A percentile compares a stretch with the other conserved stretches of the same genome.
These are phyloP conservation scores for Hymenoscyphus repandus DNA, from an alignment of 2,329 filamentous ascomycete species.

Conservation along the genomic window DNA sequence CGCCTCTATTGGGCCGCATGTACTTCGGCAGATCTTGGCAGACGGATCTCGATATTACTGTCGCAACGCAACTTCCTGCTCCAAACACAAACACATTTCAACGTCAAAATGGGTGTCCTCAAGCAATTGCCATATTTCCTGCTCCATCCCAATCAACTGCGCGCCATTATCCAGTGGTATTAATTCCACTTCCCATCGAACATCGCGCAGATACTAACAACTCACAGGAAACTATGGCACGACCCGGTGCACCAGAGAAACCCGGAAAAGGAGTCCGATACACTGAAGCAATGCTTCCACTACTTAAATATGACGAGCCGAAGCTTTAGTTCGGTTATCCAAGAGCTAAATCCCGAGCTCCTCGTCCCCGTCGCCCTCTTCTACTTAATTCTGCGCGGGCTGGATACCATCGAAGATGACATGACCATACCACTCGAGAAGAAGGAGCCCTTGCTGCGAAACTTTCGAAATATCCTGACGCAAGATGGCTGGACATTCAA, in stretches of 20 bases:
- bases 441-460: constrained; percentile 81
- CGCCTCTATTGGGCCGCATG: no score
- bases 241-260: constrained; percentile 85
- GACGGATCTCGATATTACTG: not conserved
- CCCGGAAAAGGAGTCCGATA: constrained; percentile 65
- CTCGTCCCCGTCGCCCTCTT: constrained; percentile 85
- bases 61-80: not conserved
- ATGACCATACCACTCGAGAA: constrained; percentile 79
- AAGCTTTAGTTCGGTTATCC: constrained; percentile 88
- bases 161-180: not conserved
- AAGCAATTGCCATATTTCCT: constrained; percentile 62
- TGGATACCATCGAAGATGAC: constrained; percentile 99
- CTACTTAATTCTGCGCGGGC: constrained; percentile 84
- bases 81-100: not conserved
- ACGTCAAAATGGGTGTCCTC: constrained; percentile 46
- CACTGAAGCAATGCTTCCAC: constrained; percentile 77
- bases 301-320: constrained; percentile 85
- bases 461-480: constrained; percentile 75
- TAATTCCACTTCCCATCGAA: not conserved
- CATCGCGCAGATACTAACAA: constrained; percentile 11
- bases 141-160: not conserved
- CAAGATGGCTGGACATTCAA: constrained; percentile 86
- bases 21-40: no score
- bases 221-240: constrained; percentile 86
- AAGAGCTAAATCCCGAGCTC: constrained; percentile 92